These are phyloP conservation scores for Calonectria montana DNA, from an alignment of 2,329 filamentous ascomycete species.

Conservation along the genomic window DNA sequence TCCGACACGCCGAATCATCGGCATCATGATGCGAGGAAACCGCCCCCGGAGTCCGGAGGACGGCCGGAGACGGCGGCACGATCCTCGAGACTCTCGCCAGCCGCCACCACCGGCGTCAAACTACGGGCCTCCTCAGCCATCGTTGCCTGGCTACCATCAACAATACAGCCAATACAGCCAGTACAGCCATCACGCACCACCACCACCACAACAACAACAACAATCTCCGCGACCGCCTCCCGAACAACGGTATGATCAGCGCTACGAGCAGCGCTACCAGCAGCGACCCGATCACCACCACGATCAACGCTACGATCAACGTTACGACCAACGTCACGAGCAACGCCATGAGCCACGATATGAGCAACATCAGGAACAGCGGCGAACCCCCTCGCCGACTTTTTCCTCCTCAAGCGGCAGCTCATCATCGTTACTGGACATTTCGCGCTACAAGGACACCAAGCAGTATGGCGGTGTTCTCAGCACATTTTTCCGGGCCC, in stretches of 20 bases:
- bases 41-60: constrained; percentile 68
- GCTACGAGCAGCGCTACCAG: not conserved
- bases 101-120: constrained; percentile 37
- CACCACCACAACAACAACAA: not conserved
- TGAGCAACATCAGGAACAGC: constrained; percentile 32
- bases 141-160: constrained; percentile 29
- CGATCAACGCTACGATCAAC: not conserved
- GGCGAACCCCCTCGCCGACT: constrained; percentile 48
- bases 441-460: constrained; percentile 65
- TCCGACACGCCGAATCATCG: constrained; percentile 41
- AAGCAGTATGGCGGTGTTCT: constrained; percentile 67
- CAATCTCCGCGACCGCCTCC: not conserved
- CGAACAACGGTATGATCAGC: constrained; percentile 19
- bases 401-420: constrained; percentile 61
- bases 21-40: constrained; percentile 65
- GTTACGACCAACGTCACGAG: not conserved
- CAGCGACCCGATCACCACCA: not conserved
- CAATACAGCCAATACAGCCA: not conserved
- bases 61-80: constrained; percentile 60
- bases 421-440: constrained; percentile 72
- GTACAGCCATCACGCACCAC: constrained; percentile 29
- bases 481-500: constrained; percentile 71
- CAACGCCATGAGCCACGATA: not conserved
- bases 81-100: constrained; percentile 49
- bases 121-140: constrained; percentile 30